Evolutionary conservation across 331 rosid genomes (phyloP).

Genomic region (Rhamnella rubrinervis): DNA sequence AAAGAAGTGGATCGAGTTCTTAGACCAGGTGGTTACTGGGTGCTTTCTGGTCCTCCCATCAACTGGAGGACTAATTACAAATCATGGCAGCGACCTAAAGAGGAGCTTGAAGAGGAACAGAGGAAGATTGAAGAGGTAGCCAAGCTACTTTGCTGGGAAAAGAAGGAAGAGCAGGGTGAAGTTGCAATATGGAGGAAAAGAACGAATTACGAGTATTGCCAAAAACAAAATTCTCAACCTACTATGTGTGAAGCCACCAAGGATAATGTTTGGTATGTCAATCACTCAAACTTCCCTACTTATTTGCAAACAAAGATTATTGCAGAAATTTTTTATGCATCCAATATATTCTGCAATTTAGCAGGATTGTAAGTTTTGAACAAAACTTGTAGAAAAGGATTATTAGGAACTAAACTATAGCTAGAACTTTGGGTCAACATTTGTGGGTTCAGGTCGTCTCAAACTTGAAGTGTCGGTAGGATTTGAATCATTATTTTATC

Average conservation of each 20-base stretch:
- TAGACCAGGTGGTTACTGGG: conserved; percentile 90
- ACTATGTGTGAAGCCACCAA: conserved; percentile 42
- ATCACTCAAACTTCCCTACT: background rate
- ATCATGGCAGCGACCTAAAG: conserved; percentile 65
- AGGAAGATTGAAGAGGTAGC: conserved; percentile 73
- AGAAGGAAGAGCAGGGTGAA: conserved; percentile 76
- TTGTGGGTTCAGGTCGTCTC: too few species aligned
- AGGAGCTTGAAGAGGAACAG: conserved; percentile 78
- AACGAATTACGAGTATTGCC: conserved; percentile 34
- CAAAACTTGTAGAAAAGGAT: too few species aligned
- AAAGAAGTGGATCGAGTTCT: conserved; percentile 90
- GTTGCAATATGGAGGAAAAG: conserved; percentile 74
- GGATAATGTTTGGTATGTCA: conserved; percentile 65
- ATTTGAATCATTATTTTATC: background rate
- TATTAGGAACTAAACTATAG: too few species aligned
- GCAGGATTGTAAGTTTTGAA: too few species aligned
- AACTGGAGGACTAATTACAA: conserved; percentile 57
- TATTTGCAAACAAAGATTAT: background rate
- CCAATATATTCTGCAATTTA: background rate
- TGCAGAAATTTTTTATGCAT: background rate
- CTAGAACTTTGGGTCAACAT: too few species aligned
- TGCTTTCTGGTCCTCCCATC: conserved; percentile 88
- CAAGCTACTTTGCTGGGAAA: conserved; percentile 81
- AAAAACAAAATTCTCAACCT: conserved; percentile 36
- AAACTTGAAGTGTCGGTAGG: background rate